Base-by-base conservation (phyloP, 176 grass and related monocot species). In the Leersia perrieri region DNA sequence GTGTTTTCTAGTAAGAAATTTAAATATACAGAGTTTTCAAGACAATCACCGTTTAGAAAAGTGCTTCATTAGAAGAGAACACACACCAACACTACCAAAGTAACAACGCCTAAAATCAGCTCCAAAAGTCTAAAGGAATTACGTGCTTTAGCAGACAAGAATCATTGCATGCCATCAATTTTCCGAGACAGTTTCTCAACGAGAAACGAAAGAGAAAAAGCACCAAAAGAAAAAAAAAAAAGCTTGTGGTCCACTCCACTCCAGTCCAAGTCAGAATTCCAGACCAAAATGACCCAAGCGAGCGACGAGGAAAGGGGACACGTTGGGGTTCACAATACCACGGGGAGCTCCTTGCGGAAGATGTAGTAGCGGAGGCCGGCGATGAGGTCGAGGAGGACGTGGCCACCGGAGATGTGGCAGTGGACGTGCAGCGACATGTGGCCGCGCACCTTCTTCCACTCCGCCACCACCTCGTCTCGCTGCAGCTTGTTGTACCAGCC, bases 371-470 rank as follows among this genome's bases (percentile, higher is more conserved):
- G 90, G 38, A 99, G 88, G 63, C 83, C 88, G 83, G 97, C 97
- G 87, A 99, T 91, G 76, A 94, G 84, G 78, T 95, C 89, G 65
- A 96, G 93, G n/a, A 99, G 89, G 87, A 99, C 74, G 77, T 99
- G 93, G 0, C 93, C 97, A 72, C 97, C 97, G 82, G 93, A 96
- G 81, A 99, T 96, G 79, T 99, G 97, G 97, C 97, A 99, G 89
- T 99, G 97, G 44, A 99, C 97, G 68, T 96, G 97, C 35, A 99
- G 87, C 57, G 97, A 99, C 97, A 99, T 99, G 60, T 74, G 63
- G 5, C 90, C 93, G 1, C 63, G 84, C 45, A 96, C 89, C 87
- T 90, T 99, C 85, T 88, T 96, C 93, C 97, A 99, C 77, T 99
- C 97, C 0, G 97, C 97, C 31, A 99, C 90, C 79, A 99, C 97